Conservation (phyloP, 1,284 basidiomycete species). For the Naganishia sp. region DNA sequence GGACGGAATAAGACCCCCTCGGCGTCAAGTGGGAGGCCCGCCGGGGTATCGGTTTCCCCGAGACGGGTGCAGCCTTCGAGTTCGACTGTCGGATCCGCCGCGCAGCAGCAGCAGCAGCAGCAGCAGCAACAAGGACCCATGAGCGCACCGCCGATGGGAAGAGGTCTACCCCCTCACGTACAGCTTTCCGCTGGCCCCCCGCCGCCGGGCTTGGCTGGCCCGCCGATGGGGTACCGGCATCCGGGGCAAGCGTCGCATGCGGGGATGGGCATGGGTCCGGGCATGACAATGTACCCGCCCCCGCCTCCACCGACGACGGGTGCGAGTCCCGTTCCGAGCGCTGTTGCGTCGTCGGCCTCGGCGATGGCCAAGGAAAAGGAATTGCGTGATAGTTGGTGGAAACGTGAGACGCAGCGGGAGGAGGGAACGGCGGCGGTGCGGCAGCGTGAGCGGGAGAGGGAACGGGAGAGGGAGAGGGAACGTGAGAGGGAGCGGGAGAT, state of each 20-base stretch:
- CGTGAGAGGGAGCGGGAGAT: neutral
- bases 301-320: neutral
- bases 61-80: neutral
- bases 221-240: slow-evolving; percentile 2
- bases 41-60: slow-evolving; percentile 7
- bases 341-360: neutral
- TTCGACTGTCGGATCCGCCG: neutral
- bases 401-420: slow-evolving; percentile 13
- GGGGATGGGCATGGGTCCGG: neutral
- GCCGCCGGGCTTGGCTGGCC: slow-evolving; percentile 1
- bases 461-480: slow-evolving; percentile 9
- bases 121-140: neutral
- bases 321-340: neutral
- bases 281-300: neutral
- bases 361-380: slow-evolving; percentile 23
- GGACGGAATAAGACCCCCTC: neutral
- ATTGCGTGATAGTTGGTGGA: slow-evolving; percentile 18
- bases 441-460: slow-evolving; percentile 1
- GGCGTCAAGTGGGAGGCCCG: neutral
- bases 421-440: neutral
- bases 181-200: slow-evolving; percentile 20
- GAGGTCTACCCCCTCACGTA: slow-evolving; percentile 9
- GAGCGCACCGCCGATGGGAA: neutral
- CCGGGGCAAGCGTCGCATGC: neutral
- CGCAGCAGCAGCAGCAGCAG: neutral